Percentiles rank a stretch among this genome's conserved stretches.
phyloP scores from a whole-genome alignment of 257 asterid species.

The Misopates orontium region DNA sequence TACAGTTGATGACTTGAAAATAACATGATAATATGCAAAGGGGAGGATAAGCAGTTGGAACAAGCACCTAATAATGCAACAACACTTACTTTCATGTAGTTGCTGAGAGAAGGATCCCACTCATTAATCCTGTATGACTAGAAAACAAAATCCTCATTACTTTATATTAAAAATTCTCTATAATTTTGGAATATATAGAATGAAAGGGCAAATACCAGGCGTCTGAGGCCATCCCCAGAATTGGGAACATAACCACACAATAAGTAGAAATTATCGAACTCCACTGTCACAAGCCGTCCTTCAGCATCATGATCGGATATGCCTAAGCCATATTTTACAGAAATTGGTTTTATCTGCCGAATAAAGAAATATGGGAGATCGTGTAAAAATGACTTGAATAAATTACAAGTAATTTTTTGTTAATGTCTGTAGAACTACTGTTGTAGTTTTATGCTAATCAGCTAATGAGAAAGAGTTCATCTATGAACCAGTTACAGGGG shows the following conservation, averaged over 20 bases:
- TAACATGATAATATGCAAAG: conserved; percentile 5
- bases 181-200: conserved; percentile 17
- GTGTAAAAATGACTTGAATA: background rate
- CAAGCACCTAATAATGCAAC: conserved; percentile 17
- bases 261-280: conserved; percentile 72
- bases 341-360: conserved; percentile 75
- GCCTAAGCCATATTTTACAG: conserved; percentile 91
- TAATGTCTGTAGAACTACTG: background rate
- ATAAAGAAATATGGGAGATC: conserved; percentile 9
- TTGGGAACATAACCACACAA: conserved; percentile 84
- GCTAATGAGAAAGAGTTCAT: too few species aligned
- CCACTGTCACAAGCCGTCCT: conserved; percentile 93
- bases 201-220: conserved; percentile 60
- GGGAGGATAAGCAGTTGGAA: background rate
- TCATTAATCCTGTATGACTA: conserved; percentile 76
- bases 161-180: conserved; percentile 27
- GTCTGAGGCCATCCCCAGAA: conserved; percentile 89
- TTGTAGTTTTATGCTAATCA: background rate
- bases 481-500: too few species aligned
- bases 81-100: conserved; percentile 79
- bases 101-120: conserved; percentile 91
- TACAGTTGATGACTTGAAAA: background rate
- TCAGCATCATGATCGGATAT: conserved; percentile 86
- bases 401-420: background rate
- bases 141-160: too few species aligned